Evolutionary conservation across 805 yeast species (phyloP).

Genomic region (Candida verbasci): DNA sequence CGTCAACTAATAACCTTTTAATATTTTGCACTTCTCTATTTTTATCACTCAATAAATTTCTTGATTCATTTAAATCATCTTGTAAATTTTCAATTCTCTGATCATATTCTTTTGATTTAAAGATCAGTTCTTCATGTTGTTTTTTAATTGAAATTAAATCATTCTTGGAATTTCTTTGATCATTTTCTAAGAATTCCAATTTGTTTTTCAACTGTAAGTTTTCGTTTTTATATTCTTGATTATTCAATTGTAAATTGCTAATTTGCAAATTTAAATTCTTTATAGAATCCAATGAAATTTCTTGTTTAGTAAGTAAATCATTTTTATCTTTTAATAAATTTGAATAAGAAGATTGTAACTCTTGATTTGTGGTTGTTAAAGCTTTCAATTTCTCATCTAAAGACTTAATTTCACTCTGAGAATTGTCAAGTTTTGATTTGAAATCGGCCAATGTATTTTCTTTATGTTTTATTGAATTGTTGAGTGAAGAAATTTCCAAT

Average conservation of each 20-base stretch:
- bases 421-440: constrained; percentile 28
- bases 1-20: constrained; percentile 63
- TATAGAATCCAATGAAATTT: constrained; percentile 26
- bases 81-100: constrained; percentile 62
- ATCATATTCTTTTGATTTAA: constrained; percentile 63
- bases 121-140: constrained; percentile 67
- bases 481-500: constrained; percentile 44
- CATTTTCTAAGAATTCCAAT: constrained; percentile 27
- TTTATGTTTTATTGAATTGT: constrained; percentile 41
- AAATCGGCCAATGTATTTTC: constrained; percentile 38
- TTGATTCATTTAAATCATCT: constrained; percentile 77
- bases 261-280: constrained; percentile 31
- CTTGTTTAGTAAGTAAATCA: constrained; percentile 40
- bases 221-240: constrained; percentile 35
- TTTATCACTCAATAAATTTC: constrained; percentile 71
- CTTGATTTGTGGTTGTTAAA: constrained; percentile 36
- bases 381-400: constrained; percentile 35
- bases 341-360: constrained; percentile 32
- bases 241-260: constrained; percentile 39
- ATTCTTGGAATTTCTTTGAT: constrained; percentile 31
- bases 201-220: constrained; percentile 37
- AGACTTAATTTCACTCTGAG: constrained; percentile 36
- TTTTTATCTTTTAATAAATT: constrained; percentile 34
- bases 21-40: constrained; percentile 73
- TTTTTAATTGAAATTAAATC: constrained; percentile 47